These are phyloP conservation scores for Phytophthora sansomeana DNA, from an alignment of 352 stramenopile genomes.

Conservation along the genomic window DNA sequence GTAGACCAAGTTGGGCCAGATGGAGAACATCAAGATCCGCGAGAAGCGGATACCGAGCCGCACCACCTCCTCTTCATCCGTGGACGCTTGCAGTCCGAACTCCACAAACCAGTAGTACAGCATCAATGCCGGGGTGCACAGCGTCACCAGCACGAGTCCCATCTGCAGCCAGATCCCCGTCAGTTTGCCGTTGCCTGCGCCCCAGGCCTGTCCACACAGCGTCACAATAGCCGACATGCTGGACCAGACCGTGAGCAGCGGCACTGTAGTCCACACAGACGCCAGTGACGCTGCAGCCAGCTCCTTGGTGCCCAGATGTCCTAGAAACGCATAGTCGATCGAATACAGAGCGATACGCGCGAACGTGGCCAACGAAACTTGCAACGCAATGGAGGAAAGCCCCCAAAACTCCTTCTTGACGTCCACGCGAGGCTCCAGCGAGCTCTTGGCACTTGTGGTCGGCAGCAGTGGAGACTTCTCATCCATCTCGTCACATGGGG, in stretches of 20 bases:
- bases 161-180: conserved; percentile 80
- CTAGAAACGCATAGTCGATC: conserved; percentile 80
- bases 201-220: conserved; percentile 76
- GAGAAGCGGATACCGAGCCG: conserved; percentile 35
- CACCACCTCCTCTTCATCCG: conserved; percentile 29
- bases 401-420: conserved; percentile 52
- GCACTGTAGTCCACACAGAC: conserved; percentile 73
- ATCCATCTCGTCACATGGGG: conserved; percentile 11
- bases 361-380: conserved; percentile 78
- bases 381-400: conserved; percentile 71
- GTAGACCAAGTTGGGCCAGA: conserved; percentile 40
- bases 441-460: background rate
- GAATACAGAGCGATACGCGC: conserved; percentile 74
- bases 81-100: conserved; percentile 30
- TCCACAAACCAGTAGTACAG: conserved; percentile 43
- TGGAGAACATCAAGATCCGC: conserved; percentile 38
- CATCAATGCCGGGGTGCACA: conserved; percentile 36
- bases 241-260: conserved; percentile 70
- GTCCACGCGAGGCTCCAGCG: conserved; percentile 48
- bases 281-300: conserved; percentile 76
- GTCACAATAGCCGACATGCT: conserved; percentile 75
- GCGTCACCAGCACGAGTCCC: conserved; percentile 41
- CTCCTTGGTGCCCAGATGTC: conserved; percentile 68
- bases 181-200: conserved; percentile 63
- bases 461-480: conserved; percentile 39